Evolutionary conservation across 192 early-diverging fungal genomes (phyloP).

Genomic region (Mortierella claussenii): DNA sequence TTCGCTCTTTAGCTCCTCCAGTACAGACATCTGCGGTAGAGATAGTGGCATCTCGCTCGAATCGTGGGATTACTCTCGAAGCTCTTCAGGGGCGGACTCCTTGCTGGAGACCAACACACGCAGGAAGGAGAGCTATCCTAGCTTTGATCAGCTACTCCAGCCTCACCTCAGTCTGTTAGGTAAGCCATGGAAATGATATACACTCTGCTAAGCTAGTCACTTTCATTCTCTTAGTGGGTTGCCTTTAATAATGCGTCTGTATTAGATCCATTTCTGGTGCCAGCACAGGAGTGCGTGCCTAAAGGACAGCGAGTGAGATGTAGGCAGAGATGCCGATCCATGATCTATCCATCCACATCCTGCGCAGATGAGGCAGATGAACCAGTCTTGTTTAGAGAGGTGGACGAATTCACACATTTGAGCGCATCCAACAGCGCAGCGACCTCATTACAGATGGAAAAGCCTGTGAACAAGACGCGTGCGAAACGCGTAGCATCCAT

Average conservation of each 20-base stretch:
- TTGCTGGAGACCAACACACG: no score
- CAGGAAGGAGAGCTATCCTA: constrained; percentile 5
- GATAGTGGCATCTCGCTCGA: constrained; percentile 38
- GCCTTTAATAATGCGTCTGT: not conserved
- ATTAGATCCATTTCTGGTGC: not conserved
- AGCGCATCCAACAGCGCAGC: no score
- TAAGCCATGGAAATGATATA: no score
- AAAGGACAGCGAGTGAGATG: not conserved
- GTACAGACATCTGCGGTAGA: constrained; percentile 10
- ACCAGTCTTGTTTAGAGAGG: no score
- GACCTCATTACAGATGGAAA: no score
- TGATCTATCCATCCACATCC: constrained; percentile 1
- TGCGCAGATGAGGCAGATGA: constrained; percentile 8
- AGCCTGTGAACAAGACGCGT: not conserved
- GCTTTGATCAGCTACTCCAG: constrained; percentile 22
- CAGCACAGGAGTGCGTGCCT: not conserved
- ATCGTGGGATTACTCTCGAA: constrained; percentile 7
- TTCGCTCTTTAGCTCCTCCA: not conserved
- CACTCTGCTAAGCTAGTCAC: no score
- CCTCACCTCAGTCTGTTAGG: constrained; percentile 1
- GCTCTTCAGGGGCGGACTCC: not conserved
- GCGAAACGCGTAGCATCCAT: constrained; percentile 30
- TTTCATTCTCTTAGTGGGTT: not conserved
- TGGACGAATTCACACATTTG: no score
- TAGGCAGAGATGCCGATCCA: constrained; percentile 32